Evolutionary conservation across 2,329 filamentous ascomycete species (phyloP).

Genomic region (Talaromyces marneffei): DNA sequence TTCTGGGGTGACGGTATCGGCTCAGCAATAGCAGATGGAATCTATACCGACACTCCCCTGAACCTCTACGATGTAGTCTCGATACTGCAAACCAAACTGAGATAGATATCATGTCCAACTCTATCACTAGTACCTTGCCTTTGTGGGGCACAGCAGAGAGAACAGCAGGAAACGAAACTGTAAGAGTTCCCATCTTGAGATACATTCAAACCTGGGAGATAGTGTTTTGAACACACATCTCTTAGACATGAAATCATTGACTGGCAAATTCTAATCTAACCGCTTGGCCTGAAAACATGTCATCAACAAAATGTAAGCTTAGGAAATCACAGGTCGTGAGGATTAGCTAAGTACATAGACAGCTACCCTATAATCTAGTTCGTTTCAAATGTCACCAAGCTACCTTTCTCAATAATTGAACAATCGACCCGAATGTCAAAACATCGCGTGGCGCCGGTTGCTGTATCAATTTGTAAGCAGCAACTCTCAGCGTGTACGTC

Average conservation of each 20-base stretch:
- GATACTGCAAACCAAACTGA: conserved; percentile 27
- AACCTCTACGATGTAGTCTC: conserved; percentile 33
- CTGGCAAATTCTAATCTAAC: background rate
- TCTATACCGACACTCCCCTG: conserved; percentile 45
- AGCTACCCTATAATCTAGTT: too few relatives aligned
- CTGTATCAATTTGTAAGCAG: too few relatives aligned
- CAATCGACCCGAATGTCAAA: too few relatives aligned
- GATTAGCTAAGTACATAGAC: too few relatives aligned
- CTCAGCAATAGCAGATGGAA: conserved; percentile 43
- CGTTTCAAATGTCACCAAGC: too few relatives aligned
- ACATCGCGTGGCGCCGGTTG: too few relatives aligned
- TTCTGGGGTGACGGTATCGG: conserved; percentile 34
- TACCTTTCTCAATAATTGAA: too few relatives aligned
- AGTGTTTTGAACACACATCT: background rate
- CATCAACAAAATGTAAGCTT: too few relatives aligned
- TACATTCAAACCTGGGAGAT: background rate
- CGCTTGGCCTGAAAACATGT: background rate
- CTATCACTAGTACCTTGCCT: conserved; percentile 41
- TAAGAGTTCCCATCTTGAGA: conserved; percentile 12
- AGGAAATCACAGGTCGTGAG: too few relatives aligned
- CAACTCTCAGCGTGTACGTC: too few relatives aligned
- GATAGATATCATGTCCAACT: conserved; percentile 41
- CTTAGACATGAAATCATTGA: background rate
- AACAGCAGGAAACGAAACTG: conserved; percentile 39
- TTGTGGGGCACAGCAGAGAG: conserved; percentile 38